Evolutionary conservation across 2,329 filamentous ascomycete species (phyloP).

Genomic region (Xylariales sp.): DNA sequence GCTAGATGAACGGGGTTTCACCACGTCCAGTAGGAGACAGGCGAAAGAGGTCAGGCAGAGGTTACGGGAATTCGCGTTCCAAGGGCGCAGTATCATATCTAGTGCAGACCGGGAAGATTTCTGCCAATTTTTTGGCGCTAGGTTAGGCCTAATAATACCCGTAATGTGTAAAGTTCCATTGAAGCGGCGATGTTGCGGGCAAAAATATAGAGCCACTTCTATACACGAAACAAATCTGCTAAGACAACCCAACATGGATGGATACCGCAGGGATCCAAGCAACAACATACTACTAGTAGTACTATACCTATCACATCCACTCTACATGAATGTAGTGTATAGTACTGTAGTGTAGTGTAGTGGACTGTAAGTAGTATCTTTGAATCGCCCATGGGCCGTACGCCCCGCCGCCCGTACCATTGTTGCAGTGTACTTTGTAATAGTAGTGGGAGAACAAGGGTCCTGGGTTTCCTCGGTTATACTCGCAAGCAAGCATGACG

Average conservation of each 20-base stretch:
- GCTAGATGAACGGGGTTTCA: conserved; percentile 7
- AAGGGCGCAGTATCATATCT: not conserved
- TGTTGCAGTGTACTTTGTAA: not conserved
- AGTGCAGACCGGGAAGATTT: not conserved
- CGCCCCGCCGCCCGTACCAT: not conserved
- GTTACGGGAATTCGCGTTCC: not conserved
- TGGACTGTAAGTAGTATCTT: not conserved
- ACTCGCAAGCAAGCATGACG: conserved; percentile 15
- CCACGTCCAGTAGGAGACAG: not conserved
- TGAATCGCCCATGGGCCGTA: too few relatives aligned
- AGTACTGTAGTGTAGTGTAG: conserved; percentile 1
- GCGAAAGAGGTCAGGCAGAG: too few relatives aligned
- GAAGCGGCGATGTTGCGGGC: conserved; percentile 4
- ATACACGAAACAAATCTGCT: not conserved
- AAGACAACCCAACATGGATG: not conserved
- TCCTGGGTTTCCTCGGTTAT: conserved; percentile 6
- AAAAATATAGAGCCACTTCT: not conserved
- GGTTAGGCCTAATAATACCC: too few relatives aligned
- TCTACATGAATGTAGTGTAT: not conserved
- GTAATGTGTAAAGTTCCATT: not conserved
- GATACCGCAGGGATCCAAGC: not conserved
- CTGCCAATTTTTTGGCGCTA: not conserved
- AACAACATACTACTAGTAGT: too few relatives aligned
- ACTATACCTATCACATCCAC: not conserved
- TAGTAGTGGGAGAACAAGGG: not conserved